Base-by-base conservation (phyloP, 148 eudicot genomes). In the Vaccinium myrtillus region DNA sequence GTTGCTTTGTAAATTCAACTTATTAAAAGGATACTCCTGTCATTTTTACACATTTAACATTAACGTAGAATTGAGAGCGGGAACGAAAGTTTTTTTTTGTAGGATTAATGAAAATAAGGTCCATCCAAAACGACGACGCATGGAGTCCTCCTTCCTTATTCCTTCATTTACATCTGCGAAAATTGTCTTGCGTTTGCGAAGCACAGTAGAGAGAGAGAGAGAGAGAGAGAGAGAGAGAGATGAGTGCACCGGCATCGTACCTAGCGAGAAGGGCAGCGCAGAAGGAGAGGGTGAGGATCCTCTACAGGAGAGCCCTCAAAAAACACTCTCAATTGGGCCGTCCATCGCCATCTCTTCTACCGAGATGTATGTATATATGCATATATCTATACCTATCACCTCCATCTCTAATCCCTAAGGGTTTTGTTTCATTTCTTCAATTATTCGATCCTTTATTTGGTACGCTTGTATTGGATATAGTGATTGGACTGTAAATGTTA, bases 271-370 rank as follows among this genome's bases (percentile, higher is more conserved):
- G 98, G 84, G 98, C 98, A 4, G 96, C 92, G 4, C 99, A 93
- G 91, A 94, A 90, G 90, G 95, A 97, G 90, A 91, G 88, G 63
- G 98, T 97, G 43, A 84, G 98, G 71, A 86, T 95, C 74, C 91
- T 97, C 18, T 97, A 97, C 85, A 90, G 99, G 58, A 81, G 92
- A 19, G 90, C 94, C 70, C 98, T 97, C 86, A 93, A 91, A 91
- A 82, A 97, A 93, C 36, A 93, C 98, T 82, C 99, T 97, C 89
- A 94, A 92, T 87, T 97, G 99, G 99, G 98, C 99, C 61, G 99
- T 97, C 53, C 98, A 97, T 88, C 99, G 99, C 79, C 99, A 93
- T 80, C 94, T 95, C 88, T 97, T 95, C 87, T 97, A 97, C 78
- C 56, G 88, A 36, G 99, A 95, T 89, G 99, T 97, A 94, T 83